Base-by-base conservation (phyloP, 2,329 filamentous ascomycete species). In the Cladosporium velox region DNA sequence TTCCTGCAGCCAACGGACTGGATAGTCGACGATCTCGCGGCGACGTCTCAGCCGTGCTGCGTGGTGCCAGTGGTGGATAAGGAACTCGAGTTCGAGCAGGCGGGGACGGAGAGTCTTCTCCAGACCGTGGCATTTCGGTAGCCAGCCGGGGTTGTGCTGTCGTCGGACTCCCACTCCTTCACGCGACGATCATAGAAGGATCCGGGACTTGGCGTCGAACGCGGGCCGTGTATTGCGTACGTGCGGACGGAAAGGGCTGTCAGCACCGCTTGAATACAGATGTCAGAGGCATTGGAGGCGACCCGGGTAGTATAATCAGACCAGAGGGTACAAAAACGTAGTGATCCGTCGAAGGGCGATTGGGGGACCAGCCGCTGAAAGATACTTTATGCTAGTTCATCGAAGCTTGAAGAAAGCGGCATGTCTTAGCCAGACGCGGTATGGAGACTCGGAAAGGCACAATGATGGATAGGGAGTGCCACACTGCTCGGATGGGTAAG, bases 61-160 rank as follows among this genome's bases (percentile, higher is more conserved):
- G 71, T 69, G 71, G 76, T 67, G 70, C 73, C 71, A 73, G 71
- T 66, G 71, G 72, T 70, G 69, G 75, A 65, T 73, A 76, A 75
- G 62, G 76, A 68, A 65, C 73, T 77, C 67, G 73, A 70, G 66
- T 34, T 58, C 61, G 67, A 28, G 66, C 4, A 35, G 61, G 65
- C 12, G 65, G 67, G 30, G 71, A 68, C 34, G 63, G 58, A 24
- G 63, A 64, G 15, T 65, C 69, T 15, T 67, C 59, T 52, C 61
- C 47, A 32, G 64, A 64, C 52, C 70, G 67, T 64, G 69, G 67
- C 71, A 71, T 72, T 24, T 64, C 35, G 34, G 28, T 35, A 67
- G 49, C 67, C 65, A 55, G 34, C 6, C 15, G 63, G 61, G 24
- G 63, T 34, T 28, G 32, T 41, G 32, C 21, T 58, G 34, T 58